phyloP scores from a whole-genome alignment of 129 eudicot genomes.

The Chrysanthemum lavandulifolium region DNA sequence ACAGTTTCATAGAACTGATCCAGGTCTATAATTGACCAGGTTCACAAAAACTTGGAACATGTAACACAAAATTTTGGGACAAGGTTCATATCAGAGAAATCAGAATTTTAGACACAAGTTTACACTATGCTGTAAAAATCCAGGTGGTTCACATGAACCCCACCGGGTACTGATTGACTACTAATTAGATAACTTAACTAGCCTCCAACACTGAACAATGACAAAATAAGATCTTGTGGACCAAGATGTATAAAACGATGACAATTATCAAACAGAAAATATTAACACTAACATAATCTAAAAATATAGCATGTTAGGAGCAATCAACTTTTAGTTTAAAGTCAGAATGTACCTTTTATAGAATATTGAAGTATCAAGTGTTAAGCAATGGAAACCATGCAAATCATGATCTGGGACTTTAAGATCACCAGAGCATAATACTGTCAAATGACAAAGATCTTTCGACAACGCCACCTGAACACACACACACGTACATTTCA shows the following conservation, averaged over 20 bases:
- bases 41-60: no score
- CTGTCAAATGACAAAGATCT: conserved; percentile 68
- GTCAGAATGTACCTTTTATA: conserved; percentile 55
- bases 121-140: no score
- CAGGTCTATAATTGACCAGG: no score
- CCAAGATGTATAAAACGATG: conserved; percentile 12
- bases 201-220: conserved; percentile 10
- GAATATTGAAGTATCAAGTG: conserved; percentile 82
- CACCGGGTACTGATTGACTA: no score
- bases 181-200: not conserved
- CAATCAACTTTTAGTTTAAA: not conserved
- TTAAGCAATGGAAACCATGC: conserved; percentile 63
- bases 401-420: conserved; percentile 38
- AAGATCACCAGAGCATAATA: conserved; percentile 67
- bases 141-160: no score
- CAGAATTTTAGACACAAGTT: no score
- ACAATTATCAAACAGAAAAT: not conserved
- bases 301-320: not conserved
- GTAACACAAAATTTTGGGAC: no score
- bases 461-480: conserved; percentile 75
- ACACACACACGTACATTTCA: not conserved
- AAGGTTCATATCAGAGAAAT: no score
- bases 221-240: not conserved
- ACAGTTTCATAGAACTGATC: not conserved
- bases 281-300: not conserved